Evolutionary conservation across 192 early-diverging fungal species (phyloP).

Genomic region (Backusella liffmaniae): DNA sequence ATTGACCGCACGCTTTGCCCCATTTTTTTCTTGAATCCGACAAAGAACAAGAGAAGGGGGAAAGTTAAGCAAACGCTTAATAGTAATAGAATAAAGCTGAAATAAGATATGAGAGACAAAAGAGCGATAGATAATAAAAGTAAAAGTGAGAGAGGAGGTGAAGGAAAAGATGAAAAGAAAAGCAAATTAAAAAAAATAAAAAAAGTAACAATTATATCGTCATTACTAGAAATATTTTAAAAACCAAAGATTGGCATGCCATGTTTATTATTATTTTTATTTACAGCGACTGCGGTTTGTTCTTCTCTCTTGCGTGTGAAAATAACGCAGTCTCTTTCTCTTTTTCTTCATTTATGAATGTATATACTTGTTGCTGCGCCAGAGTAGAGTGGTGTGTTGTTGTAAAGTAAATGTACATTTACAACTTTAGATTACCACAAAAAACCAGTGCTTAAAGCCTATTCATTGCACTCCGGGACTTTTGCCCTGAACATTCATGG

Average conservation of each 20-base stretch:
- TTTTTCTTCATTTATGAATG: background rate
- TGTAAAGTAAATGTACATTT: too few relatives aligned
- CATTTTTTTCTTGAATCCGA: background rate
- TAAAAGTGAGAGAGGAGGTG: background rate
- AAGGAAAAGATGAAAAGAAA: background rate
- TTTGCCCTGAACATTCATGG: background rate
- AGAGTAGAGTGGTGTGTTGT: too few relatives aligned
- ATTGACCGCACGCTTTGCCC: background rate
- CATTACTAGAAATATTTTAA: background rate
- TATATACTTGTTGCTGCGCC: background rate
- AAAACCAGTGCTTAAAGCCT: background rate
- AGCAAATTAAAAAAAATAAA: background rate
- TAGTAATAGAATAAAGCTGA: background rate
- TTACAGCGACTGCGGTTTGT: background rate
- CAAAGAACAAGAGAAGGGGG: background rate
- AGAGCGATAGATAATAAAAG: background rate
- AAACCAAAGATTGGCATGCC: background rate
- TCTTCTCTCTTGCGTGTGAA: background rate
- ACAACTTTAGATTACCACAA: too few relatives aligned
- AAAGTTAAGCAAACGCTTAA: background rate
- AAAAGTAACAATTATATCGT: background rate
- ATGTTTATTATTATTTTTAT: background rate
- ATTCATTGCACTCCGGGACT: background rate
- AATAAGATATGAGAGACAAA: background rate
- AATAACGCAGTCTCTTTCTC: background rate